A percentile compares a stretch with the other conserved stretches of the same genome.
These are phyloP conservation scores for Hortiboletus flavorubellus DNA, from an alignment of 768 basidiomycete species.

Conservation along the genomic window DNA sequence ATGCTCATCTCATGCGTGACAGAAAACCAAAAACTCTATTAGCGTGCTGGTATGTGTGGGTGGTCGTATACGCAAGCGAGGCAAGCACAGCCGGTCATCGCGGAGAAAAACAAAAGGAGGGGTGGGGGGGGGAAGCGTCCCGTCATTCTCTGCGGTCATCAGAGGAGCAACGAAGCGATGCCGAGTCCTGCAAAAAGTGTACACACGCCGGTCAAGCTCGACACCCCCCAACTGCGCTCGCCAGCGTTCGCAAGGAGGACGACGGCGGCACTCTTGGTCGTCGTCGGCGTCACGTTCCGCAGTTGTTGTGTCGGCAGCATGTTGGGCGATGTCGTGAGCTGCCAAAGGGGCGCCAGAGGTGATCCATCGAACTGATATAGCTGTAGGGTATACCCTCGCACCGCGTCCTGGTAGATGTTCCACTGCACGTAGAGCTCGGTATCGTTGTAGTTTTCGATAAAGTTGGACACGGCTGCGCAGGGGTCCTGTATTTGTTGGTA, in stretches of 20 bases:
- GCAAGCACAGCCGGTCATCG: neutral
- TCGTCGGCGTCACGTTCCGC: constrained; percentile 47
- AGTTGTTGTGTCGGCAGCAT: constrained; percentile 79
- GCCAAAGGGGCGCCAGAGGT: constrained; percentile 70
- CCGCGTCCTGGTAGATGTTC: constrained; percentile 69
- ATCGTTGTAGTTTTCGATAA: constrained; percentile 79
- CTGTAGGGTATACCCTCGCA: constrained; percentile 64
- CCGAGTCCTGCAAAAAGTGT: constrained; percentile 20
- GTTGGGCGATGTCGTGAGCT: constrained; percentile 65
- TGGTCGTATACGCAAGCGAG: constrained; percentile 6
- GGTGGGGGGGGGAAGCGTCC: neutral
- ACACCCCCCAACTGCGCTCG: constrained; percentile 20
- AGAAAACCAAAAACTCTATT: constrained; percentile 12
- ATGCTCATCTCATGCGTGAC: constrained; percentile 8
- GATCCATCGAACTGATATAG: constrained; percentile 76
- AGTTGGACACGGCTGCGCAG: constrained; percentile 84
- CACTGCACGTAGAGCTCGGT: constrained; percentile 64
- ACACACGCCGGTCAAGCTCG: constrained; percentile 9
- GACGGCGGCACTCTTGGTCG: constrained; percentile 3
- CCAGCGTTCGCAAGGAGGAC: constrained; percentile 23
- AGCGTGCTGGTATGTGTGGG: constrained; percentile 20
- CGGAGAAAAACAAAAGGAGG: neutral
- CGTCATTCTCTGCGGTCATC: constrained; percentile 1
- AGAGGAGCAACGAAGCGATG: constrained; percentile 24
- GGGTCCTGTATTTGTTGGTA: constrained; percentile 94